Evolutionary conservation across 306 rosid genomes (phyloP).

Genomic region (Vigna unguiculata): DNA sequence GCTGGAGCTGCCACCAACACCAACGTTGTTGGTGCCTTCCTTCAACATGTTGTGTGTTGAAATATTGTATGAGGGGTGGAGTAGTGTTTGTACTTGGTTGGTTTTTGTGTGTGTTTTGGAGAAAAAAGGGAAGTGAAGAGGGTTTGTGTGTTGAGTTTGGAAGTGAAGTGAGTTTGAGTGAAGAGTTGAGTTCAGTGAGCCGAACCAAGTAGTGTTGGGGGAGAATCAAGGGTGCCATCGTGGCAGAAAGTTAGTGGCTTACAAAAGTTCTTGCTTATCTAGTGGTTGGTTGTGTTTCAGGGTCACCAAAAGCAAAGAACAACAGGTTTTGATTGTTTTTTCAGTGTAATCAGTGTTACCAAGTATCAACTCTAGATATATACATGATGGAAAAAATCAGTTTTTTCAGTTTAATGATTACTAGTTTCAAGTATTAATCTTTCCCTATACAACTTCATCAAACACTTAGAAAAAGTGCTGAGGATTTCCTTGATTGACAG

Average conservation of each 20-base stretch:
- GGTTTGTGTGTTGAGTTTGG: not conserved
- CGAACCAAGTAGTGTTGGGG: slow-evolving; percentile 34
- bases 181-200: not conserved
- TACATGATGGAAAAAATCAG: not conserved
- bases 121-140: not conserved
- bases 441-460: not conserved
- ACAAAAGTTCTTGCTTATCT: slow-evolving; percentile 50
- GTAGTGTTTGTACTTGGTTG: not conserved
- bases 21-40: slow-evolving; percentile 33
- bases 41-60: slow-evolving; percentile 51
- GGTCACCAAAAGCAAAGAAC: not conserved
- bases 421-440: too few relatives aligned
- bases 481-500: not conserved
- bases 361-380: too few relatives aligned
- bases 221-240: slow-evolving; percentile 58
- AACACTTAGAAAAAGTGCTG: not conserved
- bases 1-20: slow-evolving; percentile 11
- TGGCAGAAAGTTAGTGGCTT: slow-evolving; percentile 56
- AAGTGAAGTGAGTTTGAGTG: not conserved
- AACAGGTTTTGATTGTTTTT: too few relatives aligned
- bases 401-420: not conserved
- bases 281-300: slow-evolving; percentile 51
- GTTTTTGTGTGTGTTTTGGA: not conserved
- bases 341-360: too few relatives aligned
- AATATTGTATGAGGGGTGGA: not conserved